Percentiles rank a stretch among this genome's conserved stretches.
Evolutionary conservation across 2,329 filamentous ascomycete species (phyloP).

Genomic region (Annulohypoxylon truncatum): DNA sequence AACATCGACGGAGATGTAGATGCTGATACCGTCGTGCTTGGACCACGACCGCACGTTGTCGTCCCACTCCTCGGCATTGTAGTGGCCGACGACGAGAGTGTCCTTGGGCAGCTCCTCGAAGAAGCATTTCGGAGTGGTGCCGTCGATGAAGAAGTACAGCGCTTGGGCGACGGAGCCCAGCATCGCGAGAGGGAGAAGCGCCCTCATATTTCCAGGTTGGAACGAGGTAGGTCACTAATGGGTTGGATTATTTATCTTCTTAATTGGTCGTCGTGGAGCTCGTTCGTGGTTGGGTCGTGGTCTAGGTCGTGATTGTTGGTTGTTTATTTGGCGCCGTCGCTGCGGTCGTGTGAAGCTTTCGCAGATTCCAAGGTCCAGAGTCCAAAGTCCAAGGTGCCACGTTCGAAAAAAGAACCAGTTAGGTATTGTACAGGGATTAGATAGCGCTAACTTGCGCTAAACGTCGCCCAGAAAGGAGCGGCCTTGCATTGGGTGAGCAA

Average conservation of each 20-base stretch:
- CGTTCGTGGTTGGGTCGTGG: conserved; percentile 5
- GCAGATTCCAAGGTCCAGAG: conserved; percentile 4
- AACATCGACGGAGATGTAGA: conserved; percentile 92
- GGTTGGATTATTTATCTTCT: conserved; percentile 4
- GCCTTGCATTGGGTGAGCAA: conserved; percentile 3
- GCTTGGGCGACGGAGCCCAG: conserved; percentile 77
- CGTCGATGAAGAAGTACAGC: conserved; percentile 96
- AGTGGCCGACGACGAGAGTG: conserved; percentile 94
- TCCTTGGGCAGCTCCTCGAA: conserved; percentile 98
- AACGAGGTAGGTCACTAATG: not conserved
- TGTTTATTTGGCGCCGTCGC: conserved; percentile 3
- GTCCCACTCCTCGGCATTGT: conserved; percentile 86
- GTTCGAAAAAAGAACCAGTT: conserved; percentile 56
- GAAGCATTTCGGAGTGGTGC: conserved; percentile 89
- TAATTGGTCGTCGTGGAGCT: conserved; percentile 27
- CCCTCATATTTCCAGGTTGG: conserved; percentile 60
- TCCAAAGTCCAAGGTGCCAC: conserved; percentile 61
- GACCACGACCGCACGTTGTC: conserved; percentile 74
- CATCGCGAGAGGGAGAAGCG: conserved; percentile 73
- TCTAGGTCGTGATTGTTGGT: conserved; percentile 5
- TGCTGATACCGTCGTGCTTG: conserved; percentile 79
- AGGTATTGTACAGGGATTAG: conserved; percentile 35
- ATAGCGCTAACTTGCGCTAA: conserved; percentile 40
- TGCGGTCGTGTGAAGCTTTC: conserved; percentile 31
- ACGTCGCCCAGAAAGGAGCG: conserved; percentile 1